These are phyloP conservation scores for Leishmania tarentolae DNA, from an alignment of 208 protist species.

Conservation along the genomic window DNA sequence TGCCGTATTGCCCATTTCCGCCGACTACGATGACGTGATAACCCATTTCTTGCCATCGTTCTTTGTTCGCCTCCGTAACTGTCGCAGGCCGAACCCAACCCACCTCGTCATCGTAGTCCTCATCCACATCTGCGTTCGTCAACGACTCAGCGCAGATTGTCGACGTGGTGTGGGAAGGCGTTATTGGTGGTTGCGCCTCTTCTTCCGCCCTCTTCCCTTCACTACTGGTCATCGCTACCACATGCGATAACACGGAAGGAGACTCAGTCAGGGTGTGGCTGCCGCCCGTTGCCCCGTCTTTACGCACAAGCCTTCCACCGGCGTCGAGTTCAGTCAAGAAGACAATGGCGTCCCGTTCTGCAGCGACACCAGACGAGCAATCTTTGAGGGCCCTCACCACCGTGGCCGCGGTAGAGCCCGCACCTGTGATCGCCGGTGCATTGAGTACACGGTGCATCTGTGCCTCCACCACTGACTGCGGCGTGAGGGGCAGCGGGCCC, in stretches of 20 bases:
- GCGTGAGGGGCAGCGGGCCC: constrained; percentile 15
- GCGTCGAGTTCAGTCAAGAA: constrained; percentile 35
- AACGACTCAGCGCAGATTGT: background rate
- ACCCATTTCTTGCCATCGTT: constrained; percentile 75
- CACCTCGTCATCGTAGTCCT: constrained; percentile 4
- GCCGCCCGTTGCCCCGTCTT: background rate
- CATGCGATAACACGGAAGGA: background rate
- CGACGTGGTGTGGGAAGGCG: background rate
- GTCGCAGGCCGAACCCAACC: constrained; percentile 15
- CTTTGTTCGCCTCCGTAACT: constrained; percentile 19
- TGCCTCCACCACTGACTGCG: constrained; percentile 29
- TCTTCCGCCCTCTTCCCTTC: background rate
- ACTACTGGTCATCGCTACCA: background rate
- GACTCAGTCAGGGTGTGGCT: background rate
- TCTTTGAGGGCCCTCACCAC: constrained; percentile 9
- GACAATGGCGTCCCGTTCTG: constrained; percentile 23
- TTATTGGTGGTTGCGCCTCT: background rate
- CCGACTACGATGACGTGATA: constrained; percentile 76
- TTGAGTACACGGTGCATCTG: constrained; percentile 1
- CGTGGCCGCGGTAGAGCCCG: background rate
- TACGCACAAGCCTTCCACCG: background rate
- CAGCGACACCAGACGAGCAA: background rate
- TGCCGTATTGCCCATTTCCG: background rate
- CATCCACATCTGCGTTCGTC: background rate
- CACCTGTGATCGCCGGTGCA: background rate